phyloP scores from a whole-genome alignment of 2,329 filamentous ascomycete genomes.

The Helicocarpus griseus region DNA sequence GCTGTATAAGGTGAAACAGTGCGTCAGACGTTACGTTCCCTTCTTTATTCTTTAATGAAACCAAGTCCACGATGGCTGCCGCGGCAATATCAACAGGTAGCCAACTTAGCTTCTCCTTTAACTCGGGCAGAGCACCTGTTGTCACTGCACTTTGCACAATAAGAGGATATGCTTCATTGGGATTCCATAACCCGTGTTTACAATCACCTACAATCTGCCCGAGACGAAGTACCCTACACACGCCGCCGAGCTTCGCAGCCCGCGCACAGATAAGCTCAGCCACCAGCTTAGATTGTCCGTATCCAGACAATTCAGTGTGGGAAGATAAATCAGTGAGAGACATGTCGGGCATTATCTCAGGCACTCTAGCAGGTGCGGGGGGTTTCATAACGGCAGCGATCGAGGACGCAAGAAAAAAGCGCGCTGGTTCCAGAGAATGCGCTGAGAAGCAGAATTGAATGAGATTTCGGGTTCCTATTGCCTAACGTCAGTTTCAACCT shows the following conservation, averaged over 20 bases:
- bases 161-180: constrained; percentile 43
- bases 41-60: constrained; percentile 9
- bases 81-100: constrained; percentile 37
- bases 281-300: constrained; percentile 36
- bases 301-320: constrained; percentile 36
- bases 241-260: constrained; percentile 24
- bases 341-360: constrained; percentile 25
- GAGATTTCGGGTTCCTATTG: constrained; percentile 30
- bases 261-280: constrained; percentile 30
- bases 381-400: neutral
- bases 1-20: constrained; percentile 48
- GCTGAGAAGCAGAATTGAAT: constrained; percentile 29
- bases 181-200: constrained; percentile 41
- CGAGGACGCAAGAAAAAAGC: constrained; percentile 42
- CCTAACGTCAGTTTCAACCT: neutral
- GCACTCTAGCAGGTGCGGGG: neutral
- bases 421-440: constrained; percentile 22
- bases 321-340: constrained; percentile 23
- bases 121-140: constrained; percentile 35
- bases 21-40: constrained; percentile 4
- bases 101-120: constrained; percentile 38
- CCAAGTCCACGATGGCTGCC: constrained; percentile 21
- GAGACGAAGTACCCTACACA: constrained; percentile 34
- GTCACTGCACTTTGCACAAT: constrained; percentile 40
- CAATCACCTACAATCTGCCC: constrained; percentile 46